phyloP scores from a whole-genome alignment of 2,329 filamentous ascomycete species.

The Ceratocystis albifundus region DNA sequence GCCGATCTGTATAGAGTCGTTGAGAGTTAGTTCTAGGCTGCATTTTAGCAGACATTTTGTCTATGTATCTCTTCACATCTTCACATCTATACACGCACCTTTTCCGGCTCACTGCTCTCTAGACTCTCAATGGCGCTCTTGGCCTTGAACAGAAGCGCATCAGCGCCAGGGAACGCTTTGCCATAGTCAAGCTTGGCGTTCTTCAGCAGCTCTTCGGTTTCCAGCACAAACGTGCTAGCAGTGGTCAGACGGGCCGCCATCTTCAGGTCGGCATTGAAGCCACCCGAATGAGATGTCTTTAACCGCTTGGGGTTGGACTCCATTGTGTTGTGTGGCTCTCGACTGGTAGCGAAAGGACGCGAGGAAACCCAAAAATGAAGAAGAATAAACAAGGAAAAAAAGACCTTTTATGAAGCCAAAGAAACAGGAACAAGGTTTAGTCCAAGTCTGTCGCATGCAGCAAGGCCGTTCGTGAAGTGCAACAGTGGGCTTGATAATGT shows the following conservation, averaged over 20 bases:
- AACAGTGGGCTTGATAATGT: slow-evolving; percentile 1
- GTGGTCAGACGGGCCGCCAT: slow-evolving; percentile 35
- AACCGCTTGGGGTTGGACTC: slow-evolving; percentile 39
- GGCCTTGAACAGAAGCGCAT: slow-evolving; percentile 40
- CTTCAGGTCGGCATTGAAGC: slow-evolving; percentile 35
- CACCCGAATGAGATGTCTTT: slow-evolving; percentile 35
- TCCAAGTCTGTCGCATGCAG: background rate
- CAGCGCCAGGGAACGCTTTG: slow-evolving; percentile 38
- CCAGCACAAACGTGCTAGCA: slow-evolving; percentile 45
- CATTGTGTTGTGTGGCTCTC: slow-evolving; percentile 29
- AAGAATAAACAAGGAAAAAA: background rate
- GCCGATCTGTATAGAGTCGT: slow-evolving; percentile 40
- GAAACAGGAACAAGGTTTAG: background rate
- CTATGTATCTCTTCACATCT: background rate
- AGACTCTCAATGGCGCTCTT: slow-evolving; percentile 44
- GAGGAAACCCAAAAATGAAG: background rate
- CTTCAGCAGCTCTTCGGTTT: slow-evolving; percentile 48
- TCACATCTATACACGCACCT: slow-evolving; percentile 30
- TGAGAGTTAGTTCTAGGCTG: slow-evolving; percentile 4
- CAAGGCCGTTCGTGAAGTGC: background rate
- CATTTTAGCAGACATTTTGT: background rate
- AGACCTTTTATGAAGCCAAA: background rate
- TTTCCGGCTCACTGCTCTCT: slow-evolving; percentile 38
- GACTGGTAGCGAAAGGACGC: too few species aligned
- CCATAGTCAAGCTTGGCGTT: slow-evolving; percentile 44